Evolutionary conservation across 352 stramenopile genomes (phyloP), one percentile per base, ranked within the genome.

Genomic region (Globisporangium viniferum): DNA sequence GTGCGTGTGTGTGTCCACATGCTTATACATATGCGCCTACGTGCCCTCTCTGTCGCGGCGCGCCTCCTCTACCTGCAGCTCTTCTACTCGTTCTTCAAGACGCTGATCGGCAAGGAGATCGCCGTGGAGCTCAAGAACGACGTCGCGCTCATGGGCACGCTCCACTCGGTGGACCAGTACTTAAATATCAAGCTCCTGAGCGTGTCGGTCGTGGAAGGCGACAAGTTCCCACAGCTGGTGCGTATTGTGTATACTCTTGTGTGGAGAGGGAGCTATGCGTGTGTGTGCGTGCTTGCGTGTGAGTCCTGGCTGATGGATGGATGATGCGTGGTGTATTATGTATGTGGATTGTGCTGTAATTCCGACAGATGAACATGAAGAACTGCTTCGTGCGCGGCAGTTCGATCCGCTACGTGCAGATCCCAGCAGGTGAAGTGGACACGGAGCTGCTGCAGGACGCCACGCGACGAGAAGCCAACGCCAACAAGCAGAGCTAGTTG

Each of bases 121-220:
- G 95, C 94, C 6, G 97, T 99, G 24, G 98, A 99, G 81, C 86
- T 99, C 41, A 99, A 99, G 85, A 99, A 99, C 76, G 97, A 99
- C 74, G 92, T 99, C 58, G 90, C 97, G 59, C 85, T 99, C 29
- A 98, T 97, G 46, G 96, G 96, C 39, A 98, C 88, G 41, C 82
- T 99, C 31, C 94, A 99, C 79, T 98, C 91, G 31, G 97, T 99
- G 27, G 98, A 99, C 79, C 98, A 99, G 84, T 99, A 99, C 81
- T 86, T 99, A 22, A 99, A 99, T 79, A 96, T 99, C 53, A 99
- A 99, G 79, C 84, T 99, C 22, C 85, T 92, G 58, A 95, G 98
- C 64, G 94, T 99, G 12, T 89, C 94, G 59, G 94, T 99, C 20
- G 95, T 99, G 15, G 95, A 99, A 63, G 82, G 88, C 39, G 90